A percentile compares a stretch with the other conserved stretches of the same genome.
Evolutionary conservation across 768 basidiomycete species (phyloP).

Genomic region (Amyloporia xantha): DNA sequence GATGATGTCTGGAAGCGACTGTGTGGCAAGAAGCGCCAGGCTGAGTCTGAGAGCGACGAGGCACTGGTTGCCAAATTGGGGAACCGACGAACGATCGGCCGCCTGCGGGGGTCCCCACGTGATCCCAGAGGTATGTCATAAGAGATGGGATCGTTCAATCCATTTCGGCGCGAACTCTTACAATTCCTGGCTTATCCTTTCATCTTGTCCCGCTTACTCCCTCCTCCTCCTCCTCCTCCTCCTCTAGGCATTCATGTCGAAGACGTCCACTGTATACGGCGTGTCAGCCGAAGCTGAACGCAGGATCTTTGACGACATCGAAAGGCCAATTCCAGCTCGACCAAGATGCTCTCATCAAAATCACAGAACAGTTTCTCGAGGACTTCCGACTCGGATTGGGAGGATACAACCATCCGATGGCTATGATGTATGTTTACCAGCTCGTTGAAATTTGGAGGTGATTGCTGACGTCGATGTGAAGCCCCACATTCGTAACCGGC

Average conservation of each 20-base stretch:
- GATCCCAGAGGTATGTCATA: conserved; percentile 3
- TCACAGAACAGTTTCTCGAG: conserved; percentile 73
- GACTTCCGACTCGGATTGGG: conserved; percentile 74
- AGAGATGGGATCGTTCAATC: conserved; percentile 2
- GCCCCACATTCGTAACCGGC: conserved; percentile 92
- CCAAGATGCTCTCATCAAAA: conserved; percentile 52
- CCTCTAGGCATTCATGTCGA: conserved; percentile 25
- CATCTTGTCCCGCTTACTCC: conserved; percentile 3
- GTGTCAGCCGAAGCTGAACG: conserved; percentile 33
- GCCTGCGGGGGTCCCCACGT: not conserved
- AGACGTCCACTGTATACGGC: conserved; percentile 34
- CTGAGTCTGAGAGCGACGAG: not conserved
- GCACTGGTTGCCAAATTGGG: not conserved
- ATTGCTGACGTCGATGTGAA: conserved; percentile 23
- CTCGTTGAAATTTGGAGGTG: not conserved
- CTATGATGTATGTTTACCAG: conserved; percentile 69
- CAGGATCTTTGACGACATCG: conserved; percentile 55
- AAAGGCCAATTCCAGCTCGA: conserved; percentile 66
- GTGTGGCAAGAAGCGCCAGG: not conserved
- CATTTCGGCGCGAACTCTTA: not conserved
- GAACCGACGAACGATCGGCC: not conserved
- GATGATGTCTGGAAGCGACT: not conserved
- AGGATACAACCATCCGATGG: conserved; percentile 74
- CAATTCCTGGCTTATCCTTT: not conserved
- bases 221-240: not conserved